Percentiles rank a stretch among this genome's conserved stretches.
Conservation (phyloP, 1,139 yeast genomes). For the Lodderomyces parapsilosis region DNA sequence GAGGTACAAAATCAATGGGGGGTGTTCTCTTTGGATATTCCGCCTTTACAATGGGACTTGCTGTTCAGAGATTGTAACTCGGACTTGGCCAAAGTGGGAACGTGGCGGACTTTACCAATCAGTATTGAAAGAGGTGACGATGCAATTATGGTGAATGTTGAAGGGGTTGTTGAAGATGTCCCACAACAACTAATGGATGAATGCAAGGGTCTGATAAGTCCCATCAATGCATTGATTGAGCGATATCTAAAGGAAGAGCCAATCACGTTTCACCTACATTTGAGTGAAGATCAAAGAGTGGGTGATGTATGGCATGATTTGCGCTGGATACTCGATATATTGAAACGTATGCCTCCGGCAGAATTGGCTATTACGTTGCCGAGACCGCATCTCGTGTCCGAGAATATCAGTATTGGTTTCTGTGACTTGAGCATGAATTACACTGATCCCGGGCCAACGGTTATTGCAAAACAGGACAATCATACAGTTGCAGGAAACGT, state of each 20-base stretch:
- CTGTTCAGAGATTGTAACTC: conserved; percentile 25
- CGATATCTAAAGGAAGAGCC: conserved; percentile 20
- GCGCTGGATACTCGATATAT: conserved; percentile 25
- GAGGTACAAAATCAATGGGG: conserved; percentile 18
- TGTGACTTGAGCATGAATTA: not conserved
- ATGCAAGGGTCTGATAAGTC: conserved; percentile 21
- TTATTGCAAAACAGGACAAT: not conserved
- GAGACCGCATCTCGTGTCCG: not conserved
- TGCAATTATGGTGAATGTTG: conserved; percentile 14
- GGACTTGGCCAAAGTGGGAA: conserved; percentile 22
- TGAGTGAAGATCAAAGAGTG: conserved; percentile 16
- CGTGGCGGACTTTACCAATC: conserved; percentile 21
- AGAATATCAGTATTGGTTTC: conserved; percentile 8
- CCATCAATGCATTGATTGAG: conserved; percentile 24
- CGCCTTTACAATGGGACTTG: conserved; percentile 27
- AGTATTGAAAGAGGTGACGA: conserved; percentile 18
- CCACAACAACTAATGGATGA: conserved; percentile 19
- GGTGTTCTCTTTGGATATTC: conserved; percentile 19
- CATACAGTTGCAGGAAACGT: conserved; percentile 1
- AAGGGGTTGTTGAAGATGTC: conserved; percentile 17
- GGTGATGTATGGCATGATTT: conserved; percentile 13
- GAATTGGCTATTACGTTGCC: conserved; percentile 12
- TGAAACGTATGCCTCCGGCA: conserved; percentile 11
- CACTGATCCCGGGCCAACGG: not conserved
- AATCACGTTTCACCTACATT: conserved; percentile 20